phyloP scores from a whole-genome alignment of 305 asterid genomes.

The Fraxinus dipetala region DNA sequence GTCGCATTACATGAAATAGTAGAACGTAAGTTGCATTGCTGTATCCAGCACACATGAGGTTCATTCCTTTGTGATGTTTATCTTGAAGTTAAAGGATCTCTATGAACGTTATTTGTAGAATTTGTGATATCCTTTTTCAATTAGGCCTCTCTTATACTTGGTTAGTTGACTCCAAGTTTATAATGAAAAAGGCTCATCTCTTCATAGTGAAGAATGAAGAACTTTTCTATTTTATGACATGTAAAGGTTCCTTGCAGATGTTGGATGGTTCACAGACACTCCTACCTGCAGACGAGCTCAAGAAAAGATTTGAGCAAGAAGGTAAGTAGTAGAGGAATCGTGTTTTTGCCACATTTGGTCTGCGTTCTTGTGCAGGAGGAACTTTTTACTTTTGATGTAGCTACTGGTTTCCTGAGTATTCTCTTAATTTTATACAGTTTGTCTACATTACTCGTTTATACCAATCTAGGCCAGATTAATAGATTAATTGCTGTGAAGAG shows the following conservation, averaged over 20 bases:
- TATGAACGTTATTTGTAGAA: not conserved
- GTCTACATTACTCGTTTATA: not conserved
- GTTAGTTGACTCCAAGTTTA: not conserved
- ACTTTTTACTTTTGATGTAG: not conserved
- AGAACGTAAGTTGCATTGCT: not conserved
- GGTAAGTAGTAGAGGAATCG: constrained; percentile 41
- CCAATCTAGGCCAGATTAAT: not conserved
- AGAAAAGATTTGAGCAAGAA: constrained; percentile 65
- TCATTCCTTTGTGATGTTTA: not conserved
- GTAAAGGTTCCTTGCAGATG: constrained; percentile 49
- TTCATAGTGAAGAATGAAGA: not conserved
- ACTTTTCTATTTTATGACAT: constrained; percentile 8
- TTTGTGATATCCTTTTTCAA: not conserved
- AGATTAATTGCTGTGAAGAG: not conserved
- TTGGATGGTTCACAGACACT: constrained; percentile 75
- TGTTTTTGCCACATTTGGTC: not conserved
- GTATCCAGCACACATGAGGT: not conserved
- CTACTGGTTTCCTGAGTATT: not conserved
- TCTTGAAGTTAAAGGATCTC: not conserved
- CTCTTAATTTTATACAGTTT: not conserved
- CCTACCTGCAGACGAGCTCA: constrained; percentile 68
- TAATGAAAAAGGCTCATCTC: not conserved
- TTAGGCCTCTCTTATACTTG: not conserved
- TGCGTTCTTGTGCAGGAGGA: not conserved
- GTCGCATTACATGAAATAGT: not conserved